Evolutionary conservation across 2,329 filamentous ascomycete genomes (phyloP).

Genomic region (Aphanoascus verrucosus): DNA sequence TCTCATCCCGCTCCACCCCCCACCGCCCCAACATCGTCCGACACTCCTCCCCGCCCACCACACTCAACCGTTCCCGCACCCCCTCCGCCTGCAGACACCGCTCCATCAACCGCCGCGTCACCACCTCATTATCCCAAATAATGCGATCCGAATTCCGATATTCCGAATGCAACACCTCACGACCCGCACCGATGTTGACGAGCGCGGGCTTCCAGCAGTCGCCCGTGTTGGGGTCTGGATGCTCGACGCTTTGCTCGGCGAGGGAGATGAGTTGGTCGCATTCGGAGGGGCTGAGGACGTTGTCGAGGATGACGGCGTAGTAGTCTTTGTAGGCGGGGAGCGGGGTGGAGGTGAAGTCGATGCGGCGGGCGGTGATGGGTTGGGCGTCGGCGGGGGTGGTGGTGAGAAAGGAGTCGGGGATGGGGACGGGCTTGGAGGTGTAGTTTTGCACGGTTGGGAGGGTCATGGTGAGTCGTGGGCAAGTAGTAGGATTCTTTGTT

Average conservation of each 20-base stretch:
- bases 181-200: conserved; percentile 54
- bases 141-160: conserved; percentile 64
- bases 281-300: conserved; percentile 52
- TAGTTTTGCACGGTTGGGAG: not conserved
- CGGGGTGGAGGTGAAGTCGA: conserved; percentile 45
- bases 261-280: conserved; percentile 48
- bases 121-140: conserved; percentile 56
- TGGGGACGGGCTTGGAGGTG: conserved; percentile 3
- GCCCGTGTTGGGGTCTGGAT: not conserved
- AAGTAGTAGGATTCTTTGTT: too few relatives aligned
- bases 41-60: conserved; percentile 17
- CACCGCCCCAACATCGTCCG: not conserved
- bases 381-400: conserved; percentile 36
- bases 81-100: conserved; percentile 34
- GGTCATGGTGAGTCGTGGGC: too few relatives aligned
- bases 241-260: conserved; percentile 30
- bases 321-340: conserved; percentile 44
- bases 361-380: conserved; percentile 29
- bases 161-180: conserved; percentile 46
- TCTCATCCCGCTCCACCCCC: not conserved
- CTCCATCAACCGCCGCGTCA: conserved; percentile 54
- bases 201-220: conserved; percentile 56
- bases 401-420: conserved; percentile 24
- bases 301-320: conserved; percentile 54
- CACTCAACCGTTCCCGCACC: conserved; percentile 33